Evolutionary conservation across 2,329 filamentous ascomycete species (phyloP).

Genomic region (Penicillium sp.): DNA sequence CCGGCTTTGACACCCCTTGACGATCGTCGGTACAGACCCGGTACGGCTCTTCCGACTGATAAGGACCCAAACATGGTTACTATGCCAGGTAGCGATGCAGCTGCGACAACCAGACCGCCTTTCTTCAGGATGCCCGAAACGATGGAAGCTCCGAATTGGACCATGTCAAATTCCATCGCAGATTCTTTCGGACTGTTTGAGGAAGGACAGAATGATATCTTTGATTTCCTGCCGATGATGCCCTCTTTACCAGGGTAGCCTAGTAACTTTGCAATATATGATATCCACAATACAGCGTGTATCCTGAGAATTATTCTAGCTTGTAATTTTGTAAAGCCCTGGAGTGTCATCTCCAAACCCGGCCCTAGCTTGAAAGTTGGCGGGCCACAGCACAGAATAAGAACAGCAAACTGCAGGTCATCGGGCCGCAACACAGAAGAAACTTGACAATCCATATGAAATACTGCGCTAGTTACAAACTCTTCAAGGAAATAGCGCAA

Average conservation of each 20-base stretch:
- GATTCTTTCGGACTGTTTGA: constrained; percentile 37
- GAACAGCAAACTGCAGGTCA: not conserved
- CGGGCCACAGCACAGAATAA: not conserved
- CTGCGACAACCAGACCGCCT: constrained; percentile 19
- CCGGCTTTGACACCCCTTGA: constrained; percentile 15
- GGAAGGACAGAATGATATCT: constrained; percentile 36
- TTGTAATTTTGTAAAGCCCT: not conserved
- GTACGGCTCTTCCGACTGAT: constrained; percentile 15
- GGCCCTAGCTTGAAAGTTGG: constrained; percentile 1
- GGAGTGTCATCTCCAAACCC: not conserved
- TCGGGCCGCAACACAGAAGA: constrained; percentile 12
- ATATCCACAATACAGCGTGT: not conserved
- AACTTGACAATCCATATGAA: constrained; percentile 10
- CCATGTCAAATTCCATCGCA: constrained; percentile 34
- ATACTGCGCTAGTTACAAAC: not conserved
- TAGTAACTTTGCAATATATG: not conserved
- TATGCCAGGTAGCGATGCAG: constrained; percentile 19
- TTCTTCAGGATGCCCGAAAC: constrained; percentile 26
- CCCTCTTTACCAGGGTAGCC: constrained; percentile 26
- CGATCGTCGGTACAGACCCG: constrained; percentile 20
- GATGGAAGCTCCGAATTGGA: constrained; percentile 36
- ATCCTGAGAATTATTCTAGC: not conserved
- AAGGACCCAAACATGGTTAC: constrained; percentile 17
- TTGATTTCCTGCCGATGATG: constrained; percentile 36
- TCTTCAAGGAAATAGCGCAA: not conserved